Percentiles rank a stretch among this genome's conserved stretches.
Conservation (phyloP, 2,329 filamentous ascomycete genomes). For the Penicillium crustosum region DNA sequence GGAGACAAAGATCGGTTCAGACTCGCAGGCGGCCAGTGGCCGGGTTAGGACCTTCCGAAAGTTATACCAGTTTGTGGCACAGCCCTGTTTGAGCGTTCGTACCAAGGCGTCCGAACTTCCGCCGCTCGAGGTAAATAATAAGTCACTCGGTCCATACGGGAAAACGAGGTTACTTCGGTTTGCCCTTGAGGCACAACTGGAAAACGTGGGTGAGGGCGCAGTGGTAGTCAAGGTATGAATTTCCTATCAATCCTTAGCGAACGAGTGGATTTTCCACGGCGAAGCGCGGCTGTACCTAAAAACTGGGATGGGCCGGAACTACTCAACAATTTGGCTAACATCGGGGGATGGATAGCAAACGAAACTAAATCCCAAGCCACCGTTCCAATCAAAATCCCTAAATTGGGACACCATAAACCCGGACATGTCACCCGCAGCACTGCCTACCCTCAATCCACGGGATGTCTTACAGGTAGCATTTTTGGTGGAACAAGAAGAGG, state of each 20-base stretch:
- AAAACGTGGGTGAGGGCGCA: slow-evolving; percentile 84
- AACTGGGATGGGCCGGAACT: not conserved
- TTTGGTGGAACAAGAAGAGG: slow-evolving; percentile 56
- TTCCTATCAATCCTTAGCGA: slow-evolving; percentile 8
- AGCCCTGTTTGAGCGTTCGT: slow-evolving; percentile 82
- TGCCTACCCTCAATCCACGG: slow-evolving; percentile 57
- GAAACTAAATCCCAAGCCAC: slow-evolving; percentile 50
- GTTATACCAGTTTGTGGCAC: slow-evolving; percentile 93
- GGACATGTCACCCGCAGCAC: slow-evolving; percentile 31
- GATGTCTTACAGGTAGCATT: slow-evolving; percentile 67
- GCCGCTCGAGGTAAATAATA: slow-evolving; percentile 47
- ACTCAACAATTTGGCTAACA: slow-evolving; percentile 7
- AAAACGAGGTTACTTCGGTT: slow-evolving; percentile 53
- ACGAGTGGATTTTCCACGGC: not conserved
- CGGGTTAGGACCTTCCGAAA: slow-evolving; percentile 86
- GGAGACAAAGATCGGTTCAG: slow-evolving; percentile 63
- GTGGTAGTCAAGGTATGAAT: slow-evolving; percentile 69
- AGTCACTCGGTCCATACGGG: slow-evolving; percentile 46
- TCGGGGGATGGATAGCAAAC: slow-evolving; percentile 41
- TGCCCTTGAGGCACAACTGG: slow-evolving; percentile 88
- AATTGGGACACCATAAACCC: slow-evolving; percentile 54
- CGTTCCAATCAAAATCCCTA: slow-evolving; percentile 55
- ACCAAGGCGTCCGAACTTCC: slow-evolving; percentile 76
- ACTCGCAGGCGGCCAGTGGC: slow-evolving; percentile 51
- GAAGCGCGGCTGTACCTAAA: not conserved